phyloP scores from a whole-genome alignment of 2,329 filamentous ascomycete genomes.

The Alternaria solani region DNA sequence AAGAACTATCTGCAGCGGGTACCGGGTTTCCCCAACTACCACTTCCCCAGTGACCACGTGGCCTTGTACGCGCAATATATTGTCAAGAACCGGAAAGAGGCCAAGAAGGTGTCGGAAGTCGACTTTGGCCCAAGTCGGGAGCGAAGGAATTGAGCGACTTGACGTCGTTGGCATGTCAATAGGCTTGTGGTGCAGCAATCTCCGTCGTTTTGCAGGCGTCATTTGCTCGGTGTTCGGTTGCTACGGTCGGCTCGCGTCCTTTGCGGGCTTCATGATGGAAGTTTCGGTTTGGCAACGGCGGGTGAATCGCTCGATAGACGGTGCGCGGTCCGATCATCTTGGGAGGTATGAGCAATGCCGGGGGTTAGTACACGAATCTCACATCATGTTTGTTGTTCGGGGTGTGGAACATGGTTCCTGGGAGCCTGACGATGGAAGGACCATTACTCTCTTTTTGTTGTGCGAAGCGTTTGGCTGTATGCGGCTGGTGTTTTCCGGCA shows the following conservation, averaged over 20 bases:
- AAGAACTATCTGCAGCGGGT: slow-evolving; percentile 84
- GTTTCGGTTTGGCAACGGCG: slow-evolving; percentile 35
- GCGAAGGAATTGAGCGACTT: slow-evolving; percentile 34
- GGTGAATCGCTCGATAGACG: slow-evolving; percentile 29
- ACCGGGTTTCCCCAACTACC: slow-evolving; percentile 91
- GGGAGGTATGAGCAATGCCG: slow-evolving; percentile 30
- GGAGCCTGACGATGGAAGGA: slow-evolving; percentile 17
- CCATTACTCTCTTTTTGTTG: slow-evolving; percentile 34
- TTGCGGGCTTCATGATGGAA: slow-evolving; percentile 33
- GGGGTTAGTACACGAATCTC: slow-evolving; percentile 44
- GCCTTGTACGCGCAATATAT: slow-evolving; percentile 89
- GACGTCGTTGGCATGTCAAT: slow-evolving; percentile 32
- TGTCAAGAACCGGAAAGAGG: slow-evolving; percentile 84
- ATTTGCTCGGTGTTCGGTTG: slow-evolving; percentile 46
- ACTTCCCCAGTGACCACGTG: slow-evolving; percentile 93
- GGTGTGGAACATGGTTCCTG: slow-evolving; percentile 31
- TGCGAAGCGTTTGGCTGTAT: slow-evolving; percentile 30
- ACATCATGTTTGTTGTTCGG: slow-evolving; percentile 45
- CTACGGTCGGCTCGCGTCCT: slow-evolving; percentile 33
- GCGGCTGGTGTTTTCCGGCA: slow-evolving; percentile 28
- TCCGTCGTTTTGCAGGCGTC: slow-evolving; percentile 44
- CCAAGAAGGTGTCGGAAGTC: slow-evolving; percentile 57
- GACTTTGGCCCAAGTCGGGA: slow-evolving; percentile 49
- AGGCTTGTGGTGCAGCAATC: slow-evolving; percentile 38
- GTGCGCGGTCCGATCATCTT: slow-evolving; percentile 32